Evolutionary conservation across 192 early-diverging fungal species (phyloP).

Genomic region (Obelidium mucronatum): DNA sequence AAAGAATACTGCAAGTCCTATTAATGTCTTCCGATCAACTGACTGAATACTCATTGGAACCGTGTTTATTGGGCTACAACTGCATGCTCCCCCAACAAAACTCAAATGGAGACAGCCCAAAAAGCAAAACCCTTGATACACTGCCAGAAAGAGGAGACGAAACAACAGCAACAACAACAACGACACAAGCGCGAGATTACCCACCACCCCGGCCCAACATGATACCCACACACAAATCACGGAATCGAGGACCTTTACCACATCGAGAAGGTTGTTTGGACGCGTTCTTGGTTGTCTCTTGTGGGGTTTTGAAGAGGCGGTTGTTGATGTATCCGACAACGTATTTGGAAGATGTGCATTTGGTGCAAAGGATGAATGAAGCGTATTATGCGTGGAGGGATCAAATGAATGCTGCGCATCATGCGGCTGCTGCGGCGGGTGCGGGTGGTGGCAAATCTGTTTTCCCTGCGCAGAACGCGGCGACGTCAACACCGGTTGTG

Average conservation of each 20-base stretch:
- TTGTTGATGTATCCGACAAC: constrained; percentile 34
- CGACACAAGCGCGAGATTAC: background rate
- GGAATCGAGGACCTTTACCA: constrained; percentile 10
- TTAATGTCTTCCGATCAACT: constrained; percentile 28
- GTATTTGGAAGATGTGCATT: constrained; percentile 2
- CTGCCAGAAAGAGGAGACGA: too few relatives aligned
- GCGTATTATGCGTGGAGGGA: background rate
- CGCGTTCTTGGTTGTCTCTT: constrained; percentile 21
- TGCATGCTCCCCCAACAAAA: background rate
- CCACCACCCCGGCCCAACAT: constrained; percentile 20
- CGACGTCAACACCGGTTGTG: too few relatives aligned
- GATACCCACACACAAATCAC: constrained; percentile 7
- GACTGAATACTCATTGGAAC: constrained; percentile 20
- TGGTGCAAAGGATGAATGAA: constrained; percentile 2
- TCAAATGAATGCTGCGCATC: background rate
- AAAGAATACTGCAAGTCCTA: constrained; percentile 24
- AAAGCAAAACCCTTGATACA: too few relatives aligned
- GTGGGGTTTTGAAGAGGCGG: constrained; percentile 8
- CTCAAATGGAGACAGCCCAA: background rate
- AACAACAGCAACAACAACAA: background rate
- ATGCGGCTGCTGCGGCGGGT: background rate
- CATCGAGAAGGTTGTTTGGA: constrained; percentile 8
- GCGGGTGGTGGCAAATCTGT: background rate
- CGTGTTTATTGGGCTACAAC: constrained; percentile 25
- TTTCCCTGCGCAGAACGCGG: background rate